Base-by-base conservation (phyloP, 1,284 basidiomycete genomes). In the Exobasidium cylindrosporum region DNA sequence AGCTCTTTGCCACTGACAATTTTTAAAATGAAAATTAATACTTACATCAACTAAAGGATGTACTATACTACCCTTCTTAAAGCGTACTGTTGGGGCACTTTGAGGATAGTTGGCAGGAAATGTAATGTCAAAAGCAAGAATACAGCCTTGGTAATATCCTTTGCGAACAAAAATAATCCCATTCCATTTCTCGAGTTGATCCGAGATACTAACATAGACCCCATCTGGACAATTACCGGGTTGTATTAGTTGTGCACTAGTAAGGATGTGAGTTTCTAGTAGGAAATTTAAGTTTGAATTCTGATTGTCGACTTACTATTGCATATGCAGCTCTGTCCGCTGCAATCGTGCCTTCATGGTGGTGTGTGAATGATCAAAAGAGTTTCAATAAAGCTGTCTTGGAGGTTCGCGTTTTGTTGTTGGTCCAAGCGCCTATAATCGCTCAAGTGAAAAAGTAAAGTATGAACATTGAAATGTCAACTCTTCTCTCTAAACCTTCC, bases 111-210 rank as follows among this genome's bases (percentile, higher is more conserved):
- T 29, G 1, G 64, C 30, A 0, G 69, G 67, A 45, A 72, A 73
- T 26, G 66, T 65, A 50, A 74, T 65, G 54, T 73, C 66, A 60
- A 74, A 74, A n/a, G 69, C 63, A 53, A 73, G 71, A 43, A 74
- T 61, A 7, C 69, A 69, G 17, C 73, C 71, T 26, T 40, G 45
- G 46, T 68, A 74, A 3, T 67, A 65, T 0, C 73, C 71, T 26
- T 57, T 28, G 0, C 59, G 64, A 4, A 73, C 66, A 45, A 74
- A 74, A 53, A 73, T 60, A 10, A 74, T 69, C 21, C 58, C 46
- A 29, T 72, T n/a, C 59, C 54, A 55, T 23, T 65, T 64, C 3
- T 68, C 70, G 31, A 67, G 65, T 29, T 69, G 63, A 30, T 70
- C 66, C 31, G 69, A 64, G 6, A 66, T 62, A 32, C 62, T 59